Evolutionary conservation across 2,329 filamentous ascomycete species (phyloP), one percentile per base, ranked within the genome.

Genomic region (Alternaria solani): DNA sequence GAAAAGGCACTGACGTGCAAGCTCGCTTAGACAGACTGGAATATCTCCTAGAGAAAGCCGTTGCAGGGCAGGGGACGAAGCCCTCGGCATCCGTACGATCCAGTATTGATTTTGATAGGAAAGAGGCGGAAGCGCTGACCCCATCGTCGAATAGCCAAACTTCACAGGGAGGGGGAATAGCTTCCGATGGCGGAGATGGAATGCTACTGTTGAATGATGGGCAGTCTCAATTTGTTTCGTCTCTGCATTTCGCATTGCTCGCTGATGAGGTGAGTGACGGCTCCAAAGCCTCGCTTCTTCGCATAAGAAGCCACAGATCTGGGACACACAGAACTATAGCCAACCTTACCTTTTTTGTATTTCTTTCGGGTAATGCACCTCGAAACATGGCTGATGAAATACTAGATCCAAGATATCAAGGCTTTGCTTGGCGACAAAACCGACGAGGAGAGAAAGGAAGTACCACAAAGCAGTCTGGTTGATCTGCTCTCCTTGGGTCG

Each of bases 141-240:
- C 74, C 75, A 11, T 75, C 75, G 8, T 72, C 74, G 5, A 74
- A 67, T 34, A 78, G 75, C 43, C 75, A 76, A 56, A 71, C 69
- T 39, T 75, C 71, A 14, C 70, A 75, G 11, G 71, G 69, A 12
- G 71, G 68, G n/a, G 75, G 76, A 7, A 78, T 78, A 18, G 72
- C 75, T 42, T 73, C 72, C 16, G 77, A 79, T 53, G 73, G 72
- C 46, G 68, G 74, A 34, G 71, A 78, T 57, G 77, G 77, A 5
- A 78, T 75, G 7, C 59, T 79, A 6, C 59, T 79, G 16, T 60
- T 79, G 7, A 77, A 79, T 36, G 75, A 74, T 30, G 76, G 76
- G 11, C 71, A 78, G 38, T 74, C 75, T n/a, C 73, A 78, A 28
- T 79, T 79, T 52, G 77, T 79, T 2, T 79, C 77, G 5, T 78